Base-by-base conservation (phyloP, 805 yeast genomes). In the Metschnikowia drakensbergensis region DNA sequence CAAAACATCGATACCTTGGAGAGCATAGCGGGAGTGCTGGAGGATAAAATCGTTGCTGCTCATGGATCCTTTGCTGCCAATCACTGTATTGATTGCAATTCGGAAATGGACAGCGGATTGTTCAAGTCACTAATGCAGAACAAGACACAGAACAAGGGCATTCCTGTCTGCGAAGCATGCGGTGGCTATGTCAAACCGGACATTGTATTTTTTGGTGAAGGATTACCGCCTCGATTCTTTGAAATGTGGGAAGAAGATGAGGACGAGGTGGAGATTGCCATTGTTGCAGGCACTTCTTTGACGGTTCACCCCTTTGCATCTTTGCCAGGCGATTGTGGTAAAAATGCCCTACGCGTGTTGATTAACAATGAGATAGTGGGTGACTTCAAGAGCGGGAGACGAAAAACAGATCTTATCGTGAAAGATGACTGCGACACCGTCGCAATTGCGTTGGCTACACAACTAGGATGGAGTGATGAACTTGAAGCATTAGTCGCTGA, bases 1-100 rank as follows among this genome's bases (percentile, higher is more conserved):
- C 98, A 92, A 63, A 92, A 92, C 62, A 91, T 92, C 42, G 98
- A 92, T 62, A 90, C 97, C 0, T 71, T 92, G 53, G 99, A 92
- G 62, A 75, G 95, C 55, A 70, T 85, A 17, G 94, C 96, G 0
- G 96, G 96, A 0, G 79, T 92, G 2, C 60, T 70, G 0, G 81
- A 72, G 17, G 81, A 82, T 10, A 74, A 67, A 50, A 73, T 92
- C 2, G 84, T 92, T 0, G 97, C 90, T 60, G 98, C 98, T 0
- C 98, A 92, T 66, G 99, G 99, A 0, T 88, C 96, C 2, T 92
- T 92, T 75, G 95, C 94, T 1, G 65, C 63, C 1, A 86, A 85
- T 57, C 94, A 86, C 55, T 92, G 99, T 61, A 84, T 90, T 40
- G 81, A 85, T 22, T 92, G 99, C 67, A 51, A 66, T 1, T 63